Evolutionary conservation across 1,284 basidiomycete genomes (phyloP), one percentile per base, ranked within the genome.

Genomic region (Takashimella tepidaria): DNA sequence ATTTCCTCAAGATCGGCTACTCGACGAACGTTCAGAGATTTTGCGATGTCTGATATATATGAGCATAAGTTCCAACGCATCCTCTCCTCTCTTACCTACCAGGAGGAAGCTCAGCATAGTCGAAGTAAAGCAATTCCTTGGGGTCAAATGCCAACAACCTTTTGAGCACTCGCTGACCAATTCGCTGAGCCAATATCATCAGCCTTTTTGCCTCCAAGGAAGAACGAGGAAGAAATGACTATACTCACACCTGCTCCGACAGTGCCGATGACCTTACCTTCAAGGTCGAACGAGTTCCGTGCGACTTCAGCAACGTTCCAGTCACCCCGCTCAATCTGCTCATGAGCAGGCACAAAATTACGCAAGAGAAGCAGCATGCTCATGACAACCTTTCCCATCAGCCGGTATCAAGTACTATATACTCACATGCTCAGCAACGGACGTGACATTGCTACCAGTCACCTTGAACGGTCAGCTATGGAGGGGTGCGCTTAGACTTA

Each of bases 121-220:
- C 92, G 75, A 88, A 96, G 82, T 93, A 96, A 51, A 95, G 77
- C 48, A 96, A 83, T 72, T 95, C 89, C 76, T 92, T 93, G 80
- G 83, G 84, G 78, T 92, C 81, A 79, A 98, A 97, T 2, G 89
- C 88, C 55, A 83, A 70, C 51, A 98, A 79, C 57, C 92, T 85
- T 77, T 96, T 87, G 45, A 96, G 81, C 21, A 96, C 88, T 70
- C 90, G 83, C 81, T 89, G 90, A 12, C 90, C 92, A 70, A 96
- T 95, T 53, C 89, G 69, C 31, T 37, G 31, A 37, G 31, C 8
- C 31, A 16, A 37, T 37, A n/a, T n/a, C n/a, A n/a, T n/a, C n/a
- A n/a, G n/a, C n/a, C n/a, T n/a, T n/a, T n/a, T n/a, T n/a, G n/a
- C n/a, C n/a, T n/a, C n/a, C n/a, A n/a, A n/a, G n/a, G 31, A 16